Evolutionary conservation across 768 basidiomycete species (phyloP), one percentile per base, ranked within the genome.

Genomic region (Phylloporus sp.): DNA sequence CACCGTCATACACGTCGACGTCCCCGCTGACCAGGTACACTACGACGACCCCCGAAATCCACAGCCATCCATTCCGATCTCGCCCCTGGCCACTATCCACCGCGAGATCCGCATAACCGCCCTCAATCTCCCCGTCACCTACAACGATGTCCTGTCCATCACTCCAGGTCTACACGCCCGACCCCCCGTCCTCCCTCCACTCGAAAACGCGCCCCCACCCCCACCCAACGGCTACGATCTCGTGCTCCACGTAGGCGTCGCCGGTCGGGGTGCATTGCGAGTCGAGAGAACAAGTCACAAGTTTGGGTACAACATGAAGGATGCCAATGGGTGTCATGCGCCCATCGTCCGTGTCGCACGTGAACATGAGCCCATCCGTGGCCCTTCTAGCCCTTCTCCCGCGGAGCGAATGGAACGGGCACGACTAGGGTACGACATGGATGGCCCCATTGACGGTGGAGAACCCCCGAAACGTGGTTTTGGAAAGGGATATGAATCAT

Each of bases 241-340:
- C 59, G 77, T 87, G 47, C 79, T 87, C 58, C 86, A 88, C 59
- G 74, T 88, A 26, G 86, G 86, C 4, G 80, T 84, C 18, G 85
- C 83, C 6, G 80, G 81, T 15, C 75, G 82, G 12, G 86, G 86
- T 0, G 76, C 80, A 0, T 59, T 86, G 47, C 73, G 82, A 20
- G 76, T 88, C 74, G 86, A 88, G 64, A 74, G 79, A 55, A 61
- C 77, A n/a, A 78, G 79, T 1, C 86, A 88, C 64, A 86, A 85
- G 61, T 70, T 80, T 18, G 83, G 84, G 7, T 88, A 86, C 63
- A 73, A 79, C 40, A 83, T 83, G 79, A 83, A 82, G 62, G 86
- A 86, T 56, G 81, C 79, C 9, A 72, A 73, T 5, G 80, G 79
- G 8, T 75, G 78, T 53, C 75, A 80, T 45, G 83, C 85, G 0